A percentile compares a stretch with the other conserved stretches of the same genome.
Evolutionary conservation across 2,329 filamentous ascomycete genomes (phyloP).

Genomic region (Fusarium penzigii): DNA sequence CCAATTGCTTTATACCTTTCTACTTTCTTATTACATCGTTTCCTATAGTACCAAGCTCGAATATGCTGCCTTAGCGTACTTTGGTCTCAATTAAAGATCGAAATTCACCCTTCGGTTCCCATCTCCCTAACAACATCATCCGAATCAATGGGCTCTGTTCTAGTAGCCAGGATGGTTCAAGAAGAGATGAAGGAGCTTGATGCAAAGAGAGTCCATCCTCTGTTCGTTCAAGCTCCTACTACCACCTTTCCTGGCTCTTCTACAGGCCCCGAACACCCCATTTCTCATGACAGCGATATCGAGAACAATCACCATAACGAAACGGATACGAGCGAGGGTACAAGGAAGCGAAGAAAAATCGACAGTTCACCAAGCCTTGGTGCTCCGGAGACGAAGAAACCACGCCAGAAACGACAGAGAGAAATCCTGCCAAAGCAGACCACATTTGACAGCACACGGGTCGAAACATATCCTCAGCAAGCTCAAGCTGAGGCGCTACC

Average conservation of each 20-base stretch:
- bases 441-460: slow-evolving; percentile 9
- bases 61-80: background rate
- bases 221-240: slow-evolving; percentile 44
- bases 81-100: no score
- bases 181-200: slow-evolving; percentile 37
- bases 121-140: slow-evolving; percentile 8
- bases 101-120: no score
- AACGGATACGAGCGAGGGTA: slow-evolving; percentile 32
- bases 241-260: slow-evolving; percentile 8
- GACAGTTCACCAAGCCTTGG: slow-evolving; percentile 26
- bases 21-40: background rate
- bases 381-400: slow-evolving; percentile 27
- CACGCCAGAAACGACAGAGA: slow-evolving; percentile 25
- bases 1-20: background rate
- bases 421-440: slow-evolving; percentile 7
- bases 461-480: slow-evolving; percentile 3
- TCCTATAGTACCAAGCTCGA: background rate
- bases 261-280: slow-evolving; percentile 1
- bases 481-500: slow-evolving; percentile 7
- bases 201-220: slow-evolving; percentile 55
- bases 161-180: slow-evolving; percentile 47
- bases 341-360: slow-evolving; percentile 48
- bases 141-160: slow-evolving; percentile 44
- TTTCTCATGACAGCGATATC: slow-evolving; percentile 1
- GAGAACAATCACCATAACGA: slow-evolving; percentile 3